Conservation (phyloP, 139 green algal species). For the Chlamydomonas sp. region DNA sequence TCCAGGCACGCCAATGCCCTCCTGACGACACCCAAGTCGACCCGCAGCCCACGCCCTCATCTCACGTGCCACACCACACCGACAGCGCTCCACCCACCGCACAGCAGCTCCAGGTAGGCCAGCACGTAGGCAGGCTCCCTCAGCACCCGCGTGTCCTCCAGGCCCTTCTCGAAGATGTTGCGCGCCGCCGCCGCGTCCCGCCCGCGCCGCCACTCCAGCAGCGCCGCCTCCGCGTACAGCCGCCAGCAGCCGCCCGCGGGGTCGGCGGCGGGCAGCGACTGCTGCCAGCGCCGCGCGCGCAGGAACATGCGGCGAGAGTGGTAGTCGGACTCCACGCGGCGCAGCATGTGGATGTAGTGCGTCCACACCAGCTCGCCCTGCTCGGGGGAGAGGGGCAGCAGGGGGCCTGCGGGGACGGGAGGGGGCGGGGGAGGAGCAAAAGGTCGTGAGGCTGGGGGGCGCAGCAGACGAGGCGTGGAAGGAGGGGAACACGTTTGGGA, state of each 20-base stretch:
- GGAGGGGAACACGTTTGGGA: too few species aligned
- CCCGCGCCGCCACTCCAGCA: constrained; percentile 84
- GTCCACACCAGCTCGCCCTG: constrained; percentile 79
- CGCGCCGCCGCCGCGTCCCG: constrained; percentile 78
- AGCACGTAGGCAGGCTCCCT: constrained; percentile 78
- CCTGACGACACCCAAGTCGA: too few species aligned
- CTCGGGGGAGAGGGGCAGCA: constrained; percentile 53
- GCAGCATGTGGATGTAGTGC: constrained; percentile 88
- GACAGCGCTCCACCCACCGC: not conserved
- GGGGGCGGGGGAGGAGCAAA: too few species aligned
- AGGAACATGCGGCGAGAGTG: constrained; percentile 78
- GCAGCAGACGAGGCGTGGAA: too few species aligned
- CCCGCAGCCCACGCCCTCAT: too few species aligned
- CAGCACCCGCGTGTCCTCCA: constrained; percentile 71
- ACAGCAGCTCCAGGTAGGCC: constrained; percentile 72
- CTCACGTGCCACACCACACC: too few species aligned
- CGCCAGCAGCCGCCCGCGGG: constrained; percentile 73
- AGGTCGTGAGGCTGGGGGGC: too few species aligned
- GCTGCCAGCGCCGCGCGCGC: constrained; percentile 72
- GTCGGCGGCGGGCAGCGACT: not conserved
- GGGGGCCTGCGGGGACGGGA: not conserved
- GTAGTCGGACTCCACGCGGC: constrained; percentile 60
- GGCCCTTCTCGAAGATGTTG: constrained; percentile 94
- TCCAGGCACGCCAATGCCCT: too few species aligned
- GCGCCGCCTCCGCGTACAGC: constrained; percentile 84